Evolutionary conservation across 768 basidiomycete species (phyloP).

Genomic region (Nidularia pulvinata): DNA sequence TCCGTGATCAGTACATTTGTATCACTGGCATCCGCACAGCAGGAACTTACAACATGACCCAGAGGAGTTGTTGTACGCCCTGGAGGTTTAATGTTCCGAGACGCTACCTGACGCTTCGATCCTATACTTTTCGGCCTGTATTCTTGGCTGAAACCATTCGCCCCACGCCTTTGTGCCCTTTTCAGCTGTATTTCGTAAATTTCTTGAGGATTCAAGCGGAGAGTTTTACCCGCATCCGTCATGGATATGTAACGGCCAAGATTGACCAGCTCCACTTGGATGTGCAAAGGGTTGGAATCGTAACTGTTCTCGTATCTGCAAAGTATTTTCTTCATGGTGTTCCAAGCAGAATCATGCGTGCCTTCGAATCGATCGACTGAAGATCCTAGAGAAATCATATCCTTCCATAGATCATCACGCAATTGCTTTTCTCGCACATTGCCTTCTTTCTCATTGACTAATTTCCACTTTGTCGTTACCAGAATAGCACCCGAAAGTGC

Average conservation of each 20-base stretch:
- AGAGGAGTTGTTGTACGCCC: too few relatives aligned
- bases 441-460: constrained; percentile 12
- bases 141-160: too few relatives aligned
- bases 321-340: constrained; percentile 24
- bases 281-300: constrained; percentile 4
- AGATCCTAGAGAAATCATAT: constrained; percentile 35
- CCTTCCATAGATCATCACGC: constrained; percentile 32
- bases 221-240: background rate
- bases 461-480: constrained; percentile 5
- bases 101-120: too few relatives aligned
- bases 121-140: too few relatives aligned
- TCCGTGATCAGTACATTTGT: too few relatives aligned
- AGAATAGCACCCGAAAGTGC: background rate
- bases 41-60: too few relatives aligned
- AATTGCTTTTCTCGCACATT: constrained; percentile 31
- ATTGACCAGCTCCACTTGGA: constrained; percentile 14
- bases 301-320: background rate
- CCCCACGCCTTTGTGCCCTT: too few relatives aligned
- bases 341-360: constrained; percentile 21
- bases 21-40: too few relatives aligned
- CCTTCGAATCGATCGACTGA: constrained; percentile 28
- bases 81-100: too few relatives aligned
- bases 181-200: too few relatives aligned
- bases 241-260: background rate
- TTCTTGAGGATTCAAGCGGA: background rate